Evolutionary conservation across 2,329 filamentous ascomycete genomes (phyloP), one percentile per base, ranked within the genome.

Genomic region (Botrytis byssoidea): DNA sequence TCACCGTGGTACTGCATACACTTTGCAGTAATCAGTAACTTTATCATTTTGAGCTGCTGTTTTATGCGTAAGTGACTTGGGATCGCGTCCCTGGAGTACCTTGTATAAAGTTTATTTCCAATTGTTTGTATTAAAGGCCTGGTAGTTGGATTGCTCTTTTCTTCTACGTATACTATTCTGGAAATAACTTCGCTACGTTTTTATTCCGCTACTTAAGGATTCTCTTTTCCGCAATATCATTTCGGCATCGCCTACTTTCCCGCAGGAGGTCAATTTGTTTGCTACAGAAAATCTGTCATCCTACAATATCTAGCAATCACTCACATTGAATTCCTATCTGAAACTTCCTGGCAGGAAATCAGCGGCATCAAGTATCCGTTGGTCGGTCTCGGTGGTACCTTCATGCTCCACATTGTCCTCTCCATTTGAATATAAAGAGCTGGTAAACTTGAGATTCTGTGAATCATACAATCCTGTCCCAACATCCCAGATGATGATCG

Each of bases 1-100:
- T 69, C 66, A 69, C 66, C 48, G 66, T 69, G 35, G 22, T 69
- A 69, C 66, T 32, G 66, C 66, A 69, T 69, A 44, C 7, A 57
- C 18, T 57, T 57, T 69, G 66, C 66, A 69, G 66, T 25, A 69
- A 44, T 57, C 66, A 42, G 66, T 69, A 59, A n/a, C 42, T 69
- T 69, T 57, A 12, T 32, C 48, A 16, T 69, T 57, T 57, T 29
- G 40, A n/a, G 40, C 44, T 20, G 66, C 35, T 20, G 25, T 55
- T 40, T n/a, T 29, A 69, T 44, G 66, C 48, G 22, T 9, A 42
- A 42, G 37, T 69, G 51, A 69, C n/a, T 57, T 57, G 14, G 14
- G 18, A 42, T 69, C 18, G n/a, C n/a, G 9, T 69, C 18, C 55
- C 55, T 32, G 3, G 51, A 57, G 37, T 22, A 42, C 18, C 18